A percentile compares a stretch with the other conserved stretches of the same genome.
Conservation (phyloP, 2,329 filamentous ascomycete species). For the Exophiala spinifera region DNA sequence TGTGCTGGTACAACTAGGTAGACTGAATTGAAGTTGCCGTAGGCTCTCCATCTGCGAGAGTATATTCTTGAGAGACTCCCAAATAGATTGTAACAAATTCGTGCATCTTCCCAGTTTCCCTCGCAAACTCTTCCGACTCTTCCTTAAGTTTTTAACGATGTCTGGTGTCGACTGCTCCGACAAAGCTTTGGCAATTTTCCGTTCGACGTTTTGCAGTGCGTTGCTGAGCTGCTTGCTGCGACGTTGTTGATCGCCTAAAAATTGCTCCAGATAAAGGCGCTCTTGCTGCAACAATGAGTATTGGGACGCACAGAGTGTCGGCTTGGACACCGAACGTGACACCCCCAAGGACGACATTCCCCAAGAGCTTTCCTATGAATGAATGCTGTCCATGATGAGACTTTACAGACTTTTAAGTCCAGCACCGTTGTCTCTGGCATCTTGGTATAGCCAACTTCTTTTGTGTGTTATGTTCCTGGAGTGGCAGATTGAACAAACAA, state of each 20-base stretch:
- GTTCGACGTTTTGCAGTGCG: background rate
- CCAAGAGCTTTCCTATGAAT: too few relatives aligned
- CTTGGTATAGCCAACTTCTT: too few relatives aligned
- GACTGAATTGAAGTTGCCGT: background rate
- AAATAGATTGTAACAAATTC: background rate
- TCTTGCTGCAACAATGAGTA: conserved; percentile 22
- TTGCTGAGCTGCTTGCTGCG: conserved; percentile 2
- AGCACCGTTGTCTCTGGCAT: too few relatives aligned
- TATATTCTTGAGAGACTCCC: background rate
- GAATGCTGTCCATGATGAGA: too few relatives aligned
- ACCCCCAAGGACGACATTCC: background rate
- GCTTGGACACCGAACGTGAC: background rate
- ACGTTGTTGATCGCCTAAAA: conserved; percentile 11
- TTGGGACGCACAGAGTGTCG: conserved; percentile 11
- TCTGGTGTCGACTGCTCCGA: background rate
- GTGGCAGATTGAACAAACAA: background rate
- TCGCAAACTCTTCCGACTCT: background rate
- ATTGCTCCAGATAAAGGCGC: conserved; percentile 14
- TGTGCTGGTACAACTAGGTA: background rate
- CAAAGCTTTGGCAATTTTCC: background rate
- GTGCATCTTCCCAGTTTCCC: background rate
- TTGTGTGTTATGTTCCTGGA: too few relatives aligned
- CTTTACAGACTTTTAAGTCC: background rate
- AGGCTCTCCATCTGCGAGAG: background rate
- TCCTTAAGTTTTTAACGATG: background rate